phyloP scores from a whole-genome alignment of 169 alveolate genomes.

The Eimeria mitis region DNA sequence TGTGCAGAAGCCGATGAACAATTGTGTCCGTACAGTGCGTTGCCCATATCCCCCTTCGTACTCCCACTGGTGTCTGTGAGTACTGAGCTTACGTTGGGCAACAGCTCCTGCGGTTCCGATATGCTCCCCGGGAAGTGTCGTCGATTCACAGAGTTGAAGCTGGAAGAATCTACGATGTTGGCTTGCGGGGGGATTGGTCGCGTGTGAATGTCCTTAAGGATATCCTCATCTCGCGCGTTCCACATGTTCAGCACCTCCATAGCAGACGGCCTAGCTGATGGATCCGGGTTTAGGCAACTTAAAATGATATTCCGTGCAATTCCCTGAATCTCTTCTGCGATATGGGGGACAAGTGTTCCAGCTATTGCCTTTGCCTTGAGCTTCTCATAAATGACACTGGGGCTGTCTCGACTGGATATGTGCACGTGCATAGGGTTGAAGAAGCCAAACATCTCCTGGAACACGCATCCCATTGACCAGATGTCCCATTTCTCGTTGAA shows the following conservation, averaged over 20 bases:
- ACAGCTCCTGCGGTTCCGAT: neutral
- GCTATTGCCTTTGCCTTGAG: conserved; percentile 81
- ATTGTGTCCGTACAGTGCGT: neutral
- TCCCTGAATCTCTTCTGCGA: conserved; percentile 81
- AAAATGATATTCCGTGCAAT: conserved; percentile 87
- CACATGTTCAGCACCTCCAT: conserved; percentile 86
- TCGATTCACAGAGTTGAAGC: neutral
- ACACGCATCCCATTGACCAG: conserved; percentile 91
- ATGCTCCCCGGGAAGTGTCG: neutral
- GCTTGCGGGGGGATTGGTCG: neutral
- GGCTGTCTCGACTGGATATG: conserved; percentile 64
- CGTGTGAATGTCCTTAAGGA: conserved; percentile 82
- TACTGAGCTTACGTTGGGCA: neutral
- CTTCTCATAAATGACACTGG: conserved; percentile 54
- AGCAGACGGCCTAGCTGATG: conserved; percentile 90
- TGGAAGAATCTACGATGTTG: neutral
- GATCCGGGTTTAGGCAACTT: conserved; percentile 88
- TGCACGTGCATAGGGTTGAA: conserved; percentile 77
- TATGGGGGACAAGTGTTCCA: conserved; percentile 76
- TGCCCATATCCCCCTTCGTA: neutral
- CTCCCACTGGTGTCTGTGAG: neutral
- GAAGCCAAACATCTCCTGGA: conserved; percentile 89
- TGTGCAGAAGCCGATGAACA: neutral
- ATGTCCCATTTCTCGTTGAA: conserved; percentile 89
- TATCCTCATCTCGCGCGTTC: conserved; percentile 85